A percentile compares a stretch with the other conserved stretches of the same genome.
Evolutionary conservation across 2,329 filamentous ascomycete genomes (phyloP).

Genomic region (Fusarium miscanthi): DNA sequence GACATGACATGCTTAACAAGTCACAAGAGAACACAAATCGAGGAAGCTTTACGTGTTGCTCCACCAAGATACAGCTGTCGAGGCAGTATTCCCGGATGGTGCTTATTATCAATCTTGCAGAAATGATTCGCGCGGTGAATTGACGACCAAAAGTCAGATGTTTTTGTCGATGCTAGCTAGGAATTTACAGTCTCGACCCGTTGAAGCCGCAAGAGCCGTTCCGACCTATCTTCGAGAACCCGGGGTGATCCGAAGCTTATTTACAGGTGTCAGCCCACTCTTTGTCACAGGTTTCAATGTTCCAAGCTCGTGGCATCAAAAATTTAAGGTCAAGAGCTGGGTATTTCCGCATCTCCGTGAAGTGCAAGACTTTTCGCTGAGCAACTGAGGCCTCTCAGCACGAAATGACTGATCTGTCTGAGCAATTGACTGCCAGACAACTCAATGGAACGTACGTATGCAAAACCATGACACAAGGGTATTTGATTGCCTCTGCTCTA

Average conservation of each 20-base stretch:
- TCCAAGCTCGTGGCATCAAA: conserved; percentile 27
- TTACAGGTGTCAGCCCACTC: conserved; percentile 39
- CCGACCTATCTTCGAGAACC: conserved; percentile 37
- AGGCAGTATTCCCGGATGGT: conserved; percentile 16
- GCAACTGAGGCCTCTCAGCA: not conserved
- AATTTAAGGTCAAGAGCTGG: conserved; percentile 16
- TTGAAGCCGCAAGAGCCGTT: conserved; percentile 31
- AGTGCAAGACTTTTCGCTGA: not conserved
- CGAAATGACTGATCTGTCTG: not conserved
- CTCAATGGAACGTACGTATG: not conserved
- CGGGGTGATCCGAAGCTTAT: conserved; percentile 39
- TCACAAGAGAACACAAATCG: not conserved
- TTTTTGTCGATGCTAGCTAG: not conserved
- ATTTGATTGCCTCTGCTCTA: not conserved
- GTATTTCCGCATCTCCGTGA: conserved; percentile 45
- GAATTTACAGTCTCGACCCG: conserved; percentile 7
- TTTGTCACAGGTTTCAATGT: conserved; percentile 40
- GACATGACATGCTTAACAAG: not conserved
- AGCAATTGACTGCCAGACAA: not conserved
- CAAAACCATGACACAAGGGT: conserved; percentile 4
- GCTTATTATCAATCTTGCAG: conserved; percentile 40
- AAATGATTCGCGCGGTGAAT: conserved; percentile 21
- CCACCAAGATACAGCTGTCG: conserved; percentile 5
- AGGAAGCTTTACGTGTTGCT: conserved; percentile 10
- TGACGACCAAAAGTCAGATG: not conserved